These are phyloP conservation scores for Myotisia sp. DNA, from an alignment of 2,329 filamentous ascomycete species.

Conservation along the genomic window DNA sequence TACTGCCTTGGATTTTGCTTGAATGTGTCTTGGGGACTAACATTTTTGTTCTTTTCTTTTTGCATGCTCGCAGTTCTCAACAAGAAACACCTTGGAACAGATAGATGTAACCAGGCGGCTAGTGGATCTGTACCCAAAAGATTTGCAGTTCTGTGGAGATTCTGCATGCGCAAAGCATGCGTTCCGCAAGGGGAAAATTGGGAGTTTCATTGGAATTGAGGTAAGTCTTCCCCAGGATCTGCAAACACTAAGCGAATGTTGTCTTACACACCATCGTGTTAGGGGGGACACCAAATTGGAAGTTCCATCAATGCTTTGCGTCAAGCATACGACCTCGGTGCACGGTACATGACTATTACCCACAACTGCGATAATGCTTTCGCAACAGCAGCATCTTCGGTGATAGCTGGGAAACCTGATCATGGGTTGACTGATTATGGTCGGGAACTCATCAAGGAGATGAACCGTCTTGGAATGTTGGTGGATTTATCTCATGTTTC, in stretches of 20 bases:
- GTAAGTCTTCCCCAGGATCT: slow-evolving; percentile 5
- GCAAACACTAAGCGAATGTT: neutral
- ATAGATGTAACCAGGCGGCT: slow-evolving; percentile 18
- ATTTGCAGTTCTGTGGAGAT: slow-evolving; percentile 15
- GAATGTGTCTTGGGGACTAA: neutral
- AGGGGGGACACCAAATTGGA: slow-evolving; percentile 19
- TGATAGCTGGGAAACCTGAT: slow-evolving; percentile 13
- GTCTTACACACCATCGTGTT: slow-evolving; percentile 1
- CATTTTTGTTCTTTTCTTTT: neutral
- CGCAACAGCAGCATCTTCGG: slow-evolving; percentile 15
- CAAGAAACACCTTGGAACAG: slow-evolving; percentile 19
- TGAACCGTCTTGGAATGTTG: slow-evolving; percentile 20
- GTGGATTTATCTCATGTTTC: slow-evolving; percentile 19
- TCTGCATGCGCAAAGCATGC: slow-evolving; percentile 15
- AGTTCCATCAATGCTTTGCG: slow-evolving; percentile 14
- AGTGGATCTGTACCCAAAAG: slow-evolving; percentile 13
- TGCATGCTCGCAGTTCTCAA: slow-evolving; percentile 8
- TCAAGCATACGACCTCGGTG: slow-evolving; percentile 12
- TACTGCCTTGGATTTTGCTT: no score
- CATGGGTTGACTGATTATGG: slow-evolving; percentile 16
- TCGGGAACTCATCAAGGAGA: slow-evolving; percentile 14
- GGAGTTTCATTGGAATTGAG: slow-evolving; percentile 18
- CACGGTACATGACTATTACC: slow-evolving; percentile 17
- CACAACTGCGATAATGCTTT: slow-evolving; percentile 21
- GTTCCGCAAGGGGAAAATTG: slow-evolving; percentile 13